Base-by-base conservation (phyloP, 1,139 yeast genomes). In the Yamadazyma spencermartinsiae region DNA sequence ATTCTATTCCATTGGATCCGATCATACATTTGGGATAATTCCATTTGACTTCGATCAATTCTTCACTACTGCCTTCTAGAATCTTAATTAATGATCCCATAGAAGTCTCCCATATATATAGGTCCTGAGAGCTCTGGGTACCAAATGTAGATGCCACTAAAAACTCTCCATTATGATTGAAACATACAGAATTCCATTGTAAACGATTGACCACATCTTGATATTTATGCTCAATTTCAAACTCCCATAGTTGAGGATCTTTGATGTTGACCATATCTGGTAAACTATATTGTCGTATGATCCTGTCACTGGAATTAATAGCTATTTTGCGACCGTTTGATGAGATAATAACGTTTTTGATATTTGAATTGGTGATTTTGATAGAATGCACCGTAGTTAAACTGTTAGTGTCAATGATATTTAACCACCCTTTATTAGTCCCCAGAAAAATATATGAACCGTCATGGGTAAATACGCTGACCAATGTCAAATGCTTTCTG, bases 81-180 rank as follows among this genome's bases (percentile, higher is more conserved):
- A 90, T 92, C 61, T 90, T 86, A 30, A 89, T 86, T 40, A 90
- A 66, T 12, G 95, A 82, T 0, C 97, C 98, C 72, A 86, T 74
- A 10, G 80, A 72, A 0, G 96, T 86, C 55, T 92, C 98, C 98
- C 98, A 90, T 44, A 92, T 77, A 58, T 89, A 90, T 34, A 92
- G 72, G 52, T 88, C 96, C 54, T 89, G 96, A 2, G 88, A 82
- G 11, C 87, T 79, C 20, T 86, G 84, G 9, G 50, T 46, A 15
- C 95, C 96, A 56, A 79, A 85, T 0, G 96, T 86, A 1, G 95
- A 82, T 0, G 97, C 98, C 35, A 88, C 81, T 11, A 90, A 64
- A 58, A 86, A 90, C 46, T 90, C 98, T 0, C 86, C 92, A 45
- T 83, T 81, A 46, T 84, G 80, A 49, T 82, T 82, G 61, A 87